Base-by-base conservation (phyloP, 495 filamentous ascomycete genomes). In the Aspergillus cavernicola region DNA sequence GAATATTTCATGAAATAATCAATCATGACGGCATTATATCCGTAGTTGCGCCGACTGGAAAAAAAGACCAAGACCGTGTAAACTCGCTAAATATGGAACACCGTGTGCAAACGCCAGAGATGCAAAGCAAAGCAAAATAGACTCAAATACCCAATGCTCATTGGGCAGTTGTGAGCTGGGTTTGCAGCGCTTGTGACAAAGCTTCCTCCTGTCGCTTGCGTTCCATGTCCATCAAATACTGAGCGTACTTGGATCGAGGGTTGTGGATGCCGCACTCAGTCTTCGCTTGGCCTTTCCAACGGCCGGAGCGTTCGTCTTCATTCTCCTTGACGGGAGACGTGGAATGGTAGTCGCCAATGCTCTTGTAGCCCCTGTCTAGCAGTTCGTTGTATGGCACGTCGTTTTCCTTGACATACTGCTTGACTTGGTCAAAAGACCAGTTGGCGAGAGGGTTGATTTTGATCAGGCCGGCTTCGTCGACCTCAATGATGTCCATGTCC, bases 201-300 rank as follows among this genome's bases (percentile, higher is more conserved):
- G 71, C 71, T 55, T 87, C 81, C 53, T 88, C 85, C 63, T 88
- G 80, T 59, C 83, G 77, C 75, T 90, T 87, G 52, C 76, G 67
- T 58, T 91, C 88, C 68, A 86, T 77, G 44, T 91, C 80, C 57
- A 80, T 77, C 39, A 97, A 70, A 65, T 84, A 96, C 66, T 90
- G 83, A 13, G 90, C 88, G 61, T 97, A 98, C 63, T 90, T 86
- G 57, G 88, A 93, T 61, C 88, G 82, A 67, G 91, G 91, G 75
- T 97, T 97, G 78, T 98, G 93, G 58, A 98, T 98, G 7, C 93
- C 93, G 65, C 93, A 98, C 74, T 98, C 93, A 2, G 92, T 90
- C 85, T 98, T 98, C 44, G 78, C 72, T 63, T 89, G 85, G 35
- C 93, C 93, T 76, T 95, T 96, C 93, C 93, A 98, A 50, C 93